Percentiles rank a stretch among this genome's conserved stretches.
Evolutionary conservation across 371 early-diverging fungal genomes (phyloP).

Genomic region (Gilbertella persicaria): DNA sequence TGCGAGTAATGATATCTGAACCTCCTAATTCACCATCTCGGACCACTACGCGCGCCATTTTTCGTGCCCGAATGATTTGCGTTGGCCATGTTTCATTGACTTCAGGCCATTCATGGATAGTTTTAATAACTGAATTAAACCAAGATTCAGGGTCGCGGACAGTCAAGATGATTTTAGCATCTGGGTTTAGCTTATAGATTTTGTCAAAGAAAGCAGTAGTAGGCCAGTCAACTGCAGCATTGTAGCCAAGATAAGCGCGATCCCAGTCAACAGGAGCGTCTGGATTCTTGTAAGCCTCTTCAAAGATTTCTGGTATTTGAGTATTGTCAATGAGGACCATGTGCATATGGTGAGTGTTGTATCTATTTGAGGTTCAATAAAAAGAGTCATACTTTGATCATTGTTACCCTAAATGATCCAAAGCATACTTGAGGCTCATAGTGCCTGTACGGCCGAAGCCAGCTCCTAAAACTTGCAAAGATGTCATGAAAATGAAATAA

Average conservation of each 20-base stretch:
- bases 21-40: slow-evolving; percentile 23
- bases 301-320: slow-evolving; percentile 13
- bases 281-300: slow-evolving; percentile 16
- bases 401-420: slow-evolving; percentile 19
- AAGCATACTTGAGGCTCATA: slow-evolving; percentile 13
- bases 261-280: slow-evolving; percentile 20
- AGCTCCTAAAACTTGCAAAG: slow-evolving; percentile 19
- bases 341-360: slow-evolving; percentile 26
- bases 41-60: slow-evolving; percentile 18
- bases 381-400: no score
- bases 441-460: slow-evolving; percentile 27
- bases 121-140: slow-evolving; percentile 19
- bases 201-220: slow-evolving; percentile 21
- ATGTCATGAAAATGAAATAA: no score
- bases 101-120: slow-evolving; percentile 21
- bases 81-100: slow-evolving; percentile 20
- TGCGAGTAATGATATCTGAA: not conserved
- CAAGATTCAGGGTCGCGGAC: slow-evolving; percentile 28
- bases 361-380: no score
- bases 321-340: slow-evolving; percentile 12
- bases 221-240: slow-evolving; percentile 36
- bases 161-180: slow-evolving; percentile 37
- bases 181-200: slow-evolving; percentile 23
- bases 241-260: slow-evolving; percentile 20
- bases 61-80: slow-evolving; percentile 9